Evolutionary conservation across 2,329 filamentous ascomycete species (phyloP).

Genomic region (Pseudogymnoascus destructans): DNA sequence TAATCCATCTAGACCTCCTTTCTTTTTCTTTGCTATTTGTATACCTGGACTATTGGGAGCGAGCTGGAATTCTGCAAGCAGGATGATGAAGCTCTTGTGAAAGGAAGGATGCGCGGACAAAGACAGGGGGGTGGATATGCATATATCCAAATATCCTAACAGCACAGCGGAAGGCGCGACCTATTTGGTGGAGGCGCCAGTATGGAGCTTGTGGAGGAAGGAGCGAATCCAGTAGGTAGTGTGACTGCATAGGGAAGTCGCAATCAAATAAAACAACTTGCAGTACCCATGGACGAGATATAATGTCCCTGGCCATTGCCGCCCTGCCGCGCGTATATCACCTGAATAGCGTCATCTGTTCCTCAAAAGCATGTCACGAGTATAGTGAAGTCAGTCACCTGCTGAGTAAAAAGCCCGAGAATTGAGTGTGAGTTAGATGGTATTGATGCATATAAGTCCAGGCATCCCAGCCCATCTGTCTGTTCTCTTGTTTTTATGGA

Average conservation of each 20-base stretch:
- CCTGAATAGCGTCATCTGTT: neutral
- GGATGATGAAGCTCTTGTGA: neutral
- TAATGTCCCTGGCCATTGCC: neutral
- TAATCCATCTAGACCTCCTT: neutral
- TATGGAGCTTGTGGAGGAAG: neutral
- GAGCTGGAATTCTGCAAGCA: neutral
- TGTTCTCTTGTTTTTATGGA: neutral
- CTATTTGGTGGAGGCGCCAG: neutral
- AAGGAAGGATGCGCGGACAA: neutral
- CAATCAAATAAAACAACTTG: neutral
- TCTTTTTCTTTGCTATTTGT: slow-evolving; percentile 1
- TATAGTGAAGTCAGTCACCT: neutral
- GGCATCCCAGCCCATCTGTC: slow-evolving; percentile 4
- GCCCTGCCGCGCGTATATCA: neutral
- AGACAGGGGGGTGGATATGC: neutral
- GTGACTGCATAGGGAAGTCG: neutral
- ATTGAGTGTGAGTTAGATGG: neutral
- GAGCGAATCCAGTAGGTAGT: neutral
- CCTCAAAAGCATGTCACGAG: neutral
- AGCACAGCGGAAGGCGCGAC: neutral
- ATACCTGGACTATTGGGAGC: neutral
- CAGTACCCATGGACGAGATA: neutral
- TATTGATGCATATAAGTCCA: neutral
- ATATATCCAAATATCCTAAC: neutral
- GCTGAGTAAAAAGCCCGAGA: neutral